Evolutionary conservation across 768 basidiomycete species (phyloP).

Genomic region (Candolleomyces eurysporus): DNA sequence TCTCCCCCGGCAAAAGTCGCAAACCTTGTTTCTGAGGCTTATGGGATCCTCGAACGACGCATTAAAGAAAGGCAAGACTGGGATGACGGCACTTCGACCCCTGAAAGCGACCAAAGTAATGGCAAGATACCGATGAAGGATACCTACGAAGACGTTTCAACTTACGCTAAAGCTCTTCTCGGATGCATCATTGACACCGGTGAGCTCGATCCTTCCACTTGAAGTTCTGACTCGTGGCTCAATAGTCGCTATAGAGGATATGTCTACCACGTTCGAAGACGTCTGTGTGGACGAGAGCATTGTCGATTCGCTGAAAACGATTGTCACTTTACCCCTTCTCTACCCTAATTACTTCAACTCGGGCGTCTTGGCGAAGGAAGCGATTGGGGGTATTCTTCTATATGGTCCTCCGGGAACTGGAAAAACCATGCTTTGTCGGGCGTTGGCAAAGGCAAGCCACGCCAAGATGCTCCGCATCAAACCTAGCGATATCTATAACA

Average conservation of each 20-base stretch:
- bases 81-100: neutral
- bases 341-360: constrained; percentile 18
- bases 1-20: neutral
- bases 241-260: neutral
- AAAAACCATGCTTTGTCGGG: constrained; percentile 56
- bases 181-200: neutral
- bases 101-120: neutral
- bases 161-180: neutral
- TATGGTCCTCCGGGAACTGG: constrained; percentile 51
- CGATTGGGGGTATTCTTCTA: constrained; percentile 52
- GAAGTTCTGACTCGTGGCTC: too few relatives aligned
- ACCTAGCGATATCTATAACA: constrained; percentile 15
- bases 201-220: neutral
- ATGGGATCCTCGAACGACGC: constrained; percentile 11
- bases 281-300: constrained; percentile 13
- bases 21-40: neutral
- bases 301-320: constrained; percentile 13
- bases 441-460: constrained; percentile 34
- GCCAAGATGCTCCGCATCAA: constrained; percentile 17
- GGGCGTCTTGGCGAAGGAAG: constrained; percentile 52
- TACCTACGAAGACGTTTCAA: neutral
- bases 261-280: constrained; percentile 15
- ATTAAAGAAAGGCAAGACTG: constrained; percentile 5
- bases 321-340: constrained; percentile 14
- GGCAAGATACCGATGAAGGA: neutral